A percentile compares a stretch with the other conserved stretches of the same genome.
Evolutionary conservation across 2,329 filamentous ascomycete genomes (phyloP).

Genomic region (Xylaria sp.): DNA sequence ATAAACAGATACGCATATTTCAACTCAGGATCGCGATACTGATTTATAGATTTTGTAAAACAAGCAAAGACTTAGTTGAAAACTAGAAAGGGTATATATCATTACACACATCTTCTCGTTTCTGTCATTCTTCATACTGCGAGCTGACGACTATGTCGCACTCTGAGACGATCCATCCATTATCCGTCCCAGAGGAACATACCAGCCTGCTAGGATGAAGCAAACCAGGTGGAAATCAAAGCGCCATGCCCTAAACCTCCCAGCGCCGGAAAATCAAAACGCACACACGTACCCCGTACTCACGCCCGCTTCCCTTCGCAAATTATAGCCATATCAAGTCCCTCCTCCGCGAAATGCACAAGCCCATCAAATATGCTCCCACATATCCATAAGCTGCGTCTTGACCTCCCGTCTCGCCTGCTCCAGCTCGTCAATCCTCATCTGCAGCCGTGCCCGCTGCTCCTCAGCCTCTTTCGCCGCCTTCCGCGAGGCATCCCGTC

Average conservation of each 20-base stretch:
- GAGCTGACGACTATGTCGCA: neutral
- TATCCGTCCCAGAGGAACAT: neutral
- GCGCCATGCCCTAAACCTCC: neutral
- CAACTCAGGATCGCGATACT: neutral
- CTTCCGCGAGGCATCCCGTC: conserved; percentile 73
- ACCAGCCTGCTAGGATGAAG: too few relatives aligned
- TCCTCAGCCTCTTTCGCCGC: conserved; percentile 71
- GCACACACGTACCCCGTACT: neutral
- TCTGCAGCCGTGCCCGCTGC: conserved; percentile 53
- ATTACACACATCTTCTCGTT: conserved; percentile 8
- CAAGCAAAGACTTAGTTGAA: neutral
- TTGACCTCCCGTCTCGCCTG: conserved; percentile 45
- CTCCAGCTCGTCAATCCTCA: conserved; percentile 54
- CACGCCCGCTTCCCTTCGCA: neutral
- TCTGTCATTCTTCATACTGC: neutral
- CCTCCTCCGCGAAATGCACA: neutral
- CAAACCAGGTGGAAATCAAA: neutral
- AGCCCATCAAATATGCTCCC: conserved; percentile 10
- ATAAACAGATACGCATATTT: neutral
- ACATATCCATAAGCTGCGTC: conserved; percentile 25
- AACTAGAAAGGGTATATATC: conserved; percentile 19
- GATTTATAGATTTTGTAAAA: neutral
- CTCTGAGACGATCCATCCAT: neutral
- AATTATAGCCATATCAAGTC: neutral
- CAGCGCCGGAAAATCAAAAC: neutral